A percentile compares a stretch with the other conserved stretches of the same genome.
These are phyloP conservation scores for Saccharomyces hybrid DNA, from an alignment of 1,139 yeast species.

Conservation along the genomic window DNA sequence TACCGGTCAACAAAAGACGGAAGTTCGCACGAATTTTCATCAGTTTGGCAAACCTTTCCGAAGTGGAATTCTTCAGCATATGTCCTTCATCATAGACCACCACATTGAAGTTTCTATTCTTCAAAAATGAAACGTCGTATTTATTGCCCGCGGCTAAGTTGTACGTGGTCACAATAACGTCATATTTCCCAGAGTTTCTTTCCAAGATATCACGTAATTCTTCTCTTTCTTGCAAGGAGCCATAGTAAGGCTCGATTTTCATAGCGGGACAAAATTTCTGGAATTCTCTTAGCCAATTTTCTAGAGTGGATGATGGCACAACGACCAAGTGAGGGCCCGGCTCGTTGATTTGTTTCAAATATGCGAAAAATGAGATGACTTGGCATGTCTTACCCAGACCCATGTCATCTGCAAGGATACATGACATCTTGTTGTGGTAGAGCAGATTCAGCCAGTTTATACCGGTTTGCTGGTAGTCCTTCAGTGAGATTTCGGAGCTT, in stretches of 20 bases:
- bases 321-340: conserved; percentile 75
- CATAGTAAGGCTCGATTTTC: conserved; percentile 87
- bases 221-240: conserved; percentile 75
- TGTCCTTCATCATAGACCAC: conserved; percentile 97
- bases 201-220: conserved; percentile 65
- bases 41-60: conserved; percentile 78
- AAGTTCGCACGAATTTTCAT: conserved; percentile 78
- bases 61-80: conserved; percentile 79
- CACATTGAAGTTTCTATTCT: conserved; percentile 68
- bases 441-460: conserved; percentile 83
- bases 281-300: conserved; percentile 95
- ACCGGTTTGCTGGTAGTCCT: conserved; percentile 91
- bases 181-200: conserved; percentile 53
- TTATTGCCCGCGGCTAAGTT: conserved; percentile 84
- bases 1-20: conserved; percentile 83
- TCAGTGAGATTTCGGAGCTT: conserved; percentile 56
- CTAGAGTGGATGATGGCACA: conserved; percentile 94
- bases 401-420: conserved; percentile 97
- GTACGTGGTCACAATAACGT: conserved; percentile 90
- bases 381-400: conserved; percentile 96
- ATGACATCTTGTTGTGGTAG: conserved; percentile 70
- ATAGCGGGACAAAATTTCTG: conserved; percentile 77
- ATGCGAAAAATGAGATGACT: conserved; percentile 87
- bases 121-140: conserved; percentile 71
- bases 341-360: conserved; percentile 55